phyloP scores from a whole-genome alignment of 2,329 filamentous ascomycete species.

The Thermothelomyces thermophilus region DNA sequence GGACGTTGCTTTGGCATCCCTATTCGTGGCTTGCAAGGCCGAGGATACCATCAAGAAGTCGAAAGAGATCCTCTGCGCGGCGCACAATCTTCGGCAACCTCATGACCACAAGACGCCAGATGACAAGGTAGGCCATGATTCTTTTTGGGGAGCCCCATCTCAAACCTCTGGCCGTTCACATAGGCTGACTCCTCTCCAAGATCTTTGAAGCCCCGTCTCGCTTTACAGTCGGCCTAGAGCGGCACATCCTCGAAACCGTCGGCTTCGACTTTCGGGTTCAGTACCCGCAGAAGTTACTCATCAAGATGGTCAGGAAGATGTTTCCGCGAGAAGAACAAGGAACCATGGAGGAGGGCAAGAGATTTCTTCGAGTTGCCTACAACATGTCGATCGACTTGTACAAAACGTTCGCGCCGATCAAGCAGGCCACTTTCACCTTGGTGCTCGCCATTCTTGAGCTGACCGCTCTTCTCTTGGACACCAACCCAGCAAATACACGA shows the following conservation, averaged over 20 bases:
- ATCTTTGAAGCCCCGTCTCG: constrained; percentile 74
- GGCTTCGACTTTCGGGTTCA: constrained; percentile 90
- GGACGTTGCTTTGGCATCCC: constrained; percentile 78
- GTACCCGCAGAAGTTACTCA: constrained; percentile 76
- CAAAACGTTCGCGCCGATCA: constrained; percentile 86
- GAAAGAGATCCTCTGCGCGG: constrained; percentile 81
- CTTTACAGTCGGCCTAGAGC: constrained; percentile 80
- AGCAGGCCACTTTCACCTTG: constrained; percentile 81
- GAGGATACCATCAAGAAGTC: constrained; percentile 98
- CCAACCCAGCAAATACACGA: constrained; percentile 44
- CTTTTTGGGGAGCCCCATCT: background rate
- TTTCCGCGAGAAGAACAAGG: constrained; percentile 30
- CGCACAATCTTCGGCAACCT: constrained; percentile 72
- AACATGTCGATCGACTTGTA: constrained; percentile 84
- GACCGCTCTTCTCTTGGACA: constrained; percentile 60
- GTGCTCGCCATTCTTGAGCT: constrained; percentile 77
- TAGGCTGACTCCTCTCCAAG: constrained; percentile 35
- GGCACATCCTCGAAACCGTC: constrained; percentile 85
- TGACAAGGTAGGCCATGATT: constrained; percentile 57
- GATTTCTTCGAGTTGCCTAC: constrained; percentile 64
- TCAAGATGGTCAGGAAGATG: constrained; percentile 66
- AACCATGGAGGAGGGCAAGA: constrained; percentile 38
- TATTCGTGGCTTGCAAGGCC: constrained; percentile 93
- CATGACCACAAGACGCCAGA: constrained; percentile 68
- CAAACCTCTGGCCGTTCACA: background rate